Conservation (phyloP, 495 filamentous ascomycete species). For the Amphirosellinia nigrospora region DNA sequence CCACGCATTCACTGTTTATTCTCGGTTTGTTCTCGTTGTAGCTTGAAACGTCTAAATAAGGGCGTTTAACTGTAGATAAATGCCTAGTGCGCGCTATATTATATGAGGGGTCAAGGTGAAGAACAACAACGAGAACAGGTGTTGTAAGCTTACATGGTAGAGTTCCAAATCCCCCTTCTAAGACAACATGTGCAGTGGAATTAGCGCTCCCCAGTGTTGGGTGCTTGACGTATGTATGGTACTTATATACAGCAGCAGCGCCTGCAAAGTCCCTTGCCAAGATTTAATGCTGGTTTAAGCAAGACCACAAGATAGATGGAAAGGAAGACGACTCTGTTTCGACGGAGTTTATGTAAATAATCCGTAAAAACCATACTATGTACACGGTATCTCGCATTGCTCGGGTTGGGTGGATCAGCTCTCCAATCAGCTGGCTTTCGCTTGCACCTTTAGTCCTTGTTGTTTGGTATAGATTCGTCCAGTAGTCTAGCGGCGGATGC, state of each 20-base stretch:
- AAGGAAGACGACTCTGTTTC: background rate
- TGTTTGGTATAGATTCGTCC: background rate
- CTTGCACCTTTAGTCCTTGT: background rate
- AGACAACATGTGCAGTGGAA: background rate
- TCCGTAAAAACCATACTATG: too few relatives aligned
- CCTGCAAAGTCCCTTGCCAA: slow-evolving; percentile 1
- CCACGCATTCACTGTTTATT: background rate
- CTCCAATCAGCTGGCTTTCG: background rate
- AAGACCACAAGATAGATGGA: background rate
- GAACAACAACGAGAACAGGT: background rate
- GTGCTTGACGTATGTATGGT: background rate
- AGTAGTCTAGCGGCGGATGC: background rate
- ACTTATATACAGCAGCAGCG: background rate
- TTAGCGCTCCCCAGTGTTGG: background rate
- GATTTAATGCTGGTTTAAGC: background rate
- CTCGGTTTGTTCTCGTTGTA: background rate
- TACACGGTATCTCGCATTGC: too few relatives aligned
- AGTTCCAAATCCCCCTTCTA: background rate
- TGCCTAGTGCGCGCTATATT: background rate
- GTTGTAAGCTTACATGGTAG: slow-evolving; percentile 1
- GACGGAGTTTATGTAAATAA: slow-evolving; percentile 1
- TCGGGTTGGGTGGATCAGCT: background rate
- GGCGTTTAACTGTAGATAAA: background rate
- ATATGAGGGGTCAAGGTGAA: background rate
- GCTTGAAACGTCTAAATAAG: background rate